Percentiles rank a stretch among this genome's conserved stretches.
Evolutionary conservation across 2,329 filamentous ascomycete genomes (phyloP).

Genomic region (Trichoderma guizhouense): DNA sequence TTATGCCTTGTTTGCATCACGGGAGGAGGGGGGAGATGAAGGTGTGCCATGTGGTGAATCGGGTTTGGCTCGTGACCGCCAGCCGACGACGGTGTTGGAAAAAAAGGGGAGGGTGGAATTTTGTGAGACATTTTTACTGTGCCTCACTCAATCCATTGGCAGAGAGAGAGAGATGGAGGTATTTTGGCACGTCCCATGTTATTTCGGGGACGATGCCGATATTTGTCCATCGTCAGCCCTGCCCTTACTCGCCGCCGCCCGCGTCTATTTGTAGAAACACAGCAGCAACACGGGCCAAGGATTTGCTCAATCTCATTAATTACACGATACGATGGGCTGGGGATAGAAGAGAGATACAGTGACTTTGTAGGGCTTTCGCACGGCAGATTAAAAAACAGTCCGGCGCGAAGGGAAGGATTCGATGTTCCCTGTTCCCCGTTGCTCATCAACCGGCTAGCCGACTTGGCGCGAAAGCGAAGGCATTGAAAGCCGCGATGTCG

Average conservation of each 20-base stretch:
- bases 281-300: neutral
- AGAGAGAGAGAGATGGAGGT: neutral
- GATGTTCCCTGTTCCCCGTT: neutral
- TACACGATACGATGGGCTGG: neutral
- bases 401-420: neutral
- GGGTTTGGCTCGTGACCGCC: neutral
- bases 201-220: neutral
- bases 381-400: neutral
- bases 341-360: neutral
- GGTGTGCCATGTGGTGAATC: neutral
- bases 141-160: neutral
- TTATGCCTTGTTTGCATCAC: neutral
- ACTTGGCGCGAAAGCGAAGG: neutral
- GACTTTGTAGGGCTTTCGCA: neutral
- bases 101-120: neutral
- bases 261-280: slow-evolving; percentile 2
- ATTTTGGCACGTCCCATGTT: neutral
- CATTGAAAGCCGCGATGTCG: neutral
- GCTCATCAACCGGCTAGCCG: neutral
- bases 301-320: neutral
- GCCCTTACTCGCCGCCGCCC: neutral
- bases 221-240: neutral
- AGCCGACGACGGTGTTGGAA: neutral
- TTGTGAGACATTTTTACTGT: neutral
- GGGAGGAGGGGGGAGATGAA: neutral